Evolutionary conservation across 129 eudicot genomes (phyloP), one percentile per base, ranked within the genome.

Genomic region (Cynara cardunculus): DNA sequence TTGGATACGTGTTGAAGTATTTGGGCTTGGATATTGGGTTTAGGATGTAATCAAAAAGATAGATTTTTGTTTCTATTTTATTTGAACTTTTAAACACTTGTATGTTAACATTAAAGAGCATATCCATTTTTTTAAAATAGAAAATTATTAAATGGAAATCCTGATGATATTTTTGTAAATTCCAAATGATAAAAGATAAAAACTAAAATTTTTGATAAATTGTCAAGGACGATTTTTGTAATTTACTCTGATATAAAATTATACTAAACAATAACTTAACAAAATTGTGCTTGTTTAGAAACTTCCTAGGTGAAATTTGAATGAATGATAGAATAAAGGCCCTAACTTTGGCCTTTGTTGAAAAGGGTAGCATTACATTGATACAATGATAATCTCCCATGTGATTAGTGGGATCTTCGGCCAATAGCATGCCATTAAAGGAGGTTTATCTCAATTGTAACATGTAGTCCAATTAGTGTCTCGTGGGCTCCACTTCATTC

Each of bases 371-470:
- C 35, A 71, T 61, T 41, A 82, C 27, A 68, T 82, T 25, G 72
- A 34, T 70, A 25, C 73, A 83, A 83, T 77, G 78, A 71, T 77
- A 82, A 71, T 71, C 86, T 70, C 82, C 86, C 86, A 83, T 83
- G 86, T 83, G 86, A 83, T 83, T 83, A 83, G 86, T 83, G 82
- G 86, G 86, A 83, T 77, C 78, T 44, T 68, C 76, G 35, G 74
- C 86, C 78, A 83, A 77, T 83, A 77, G 69, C 78, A 83, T 71
- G 61, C 35, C 73, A 59, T 62, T 72, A 83, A 77, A 83, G 73
- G 14, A 39, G 78, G 27, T 83, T 77, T 83, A 35, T 77, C 73
- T 76, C 37, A 27, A 70, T 76, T 59, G 86, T 72, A 76, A 83
- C 81, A 75, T 83, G 78, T 76, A 83, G 82, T 39, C 82, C 86